Evolutionary conservation across 2,329 filamentous ascomycete species (phyloP), one percentile per base, ranked within the genome.

Genomic region (Phialophora expanda): DNA sequence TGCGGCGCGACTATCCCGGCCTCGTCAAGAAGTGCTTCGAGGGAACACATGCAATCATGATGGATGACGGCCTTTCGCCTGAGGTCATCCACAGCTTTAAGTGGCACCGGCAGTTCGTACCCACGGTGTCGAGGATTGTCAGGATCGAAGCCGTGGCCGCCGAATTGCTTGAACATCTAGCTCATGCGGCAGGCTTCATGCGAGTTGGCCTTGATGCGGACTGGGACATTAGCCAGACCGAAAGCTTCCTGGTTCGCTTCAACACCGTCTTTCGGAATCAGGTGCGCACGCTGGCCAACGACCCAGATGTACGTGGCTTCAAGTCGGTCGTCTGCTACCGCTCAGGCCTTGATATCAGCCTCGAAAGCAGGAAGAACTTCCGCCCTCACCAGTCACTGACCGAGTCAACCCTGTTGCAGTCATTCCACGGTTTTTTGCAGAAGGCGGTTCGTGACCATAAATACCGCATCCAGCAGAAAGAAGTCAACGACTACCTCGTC

Each of bases 251-350:
- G n/a, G 62, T 72, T 22, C 63, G 69, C n/a, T 84, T 87, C 72
- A 77, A 83, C 12, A 76, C 77, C 2, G 79, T 81, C 3, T 88
- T 88, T 64, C 79, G 81, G 60, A 73, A 76, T 1, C 76, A 81
- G 26, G 87, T 95, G 41, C 74, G 78, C 11, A 76, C 81, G 1
- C 84, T 86, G 2, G 81, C 93, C 28, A 79, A 82, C 0, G 88
- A 95, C 73, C 79, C 85, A 0, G 84, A 88, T 20, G 88, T 96
- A 1, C 90, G 87, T 1, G 92, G 86, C 1, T 96, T 96, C 83
- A 95, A 96, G 76, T 91, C 88, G 0, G 87, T 93, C 56, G 86
- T 96, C 62, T 94, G 91, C 78, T 95, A 95, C 75, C 85, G 91
- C 14, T 91, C 88, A 0, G 92, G 92, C 0, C 81, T 93, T 5